Conservation (phyloP, 148 eudicot species). For the Spergularia marina region DNA sequence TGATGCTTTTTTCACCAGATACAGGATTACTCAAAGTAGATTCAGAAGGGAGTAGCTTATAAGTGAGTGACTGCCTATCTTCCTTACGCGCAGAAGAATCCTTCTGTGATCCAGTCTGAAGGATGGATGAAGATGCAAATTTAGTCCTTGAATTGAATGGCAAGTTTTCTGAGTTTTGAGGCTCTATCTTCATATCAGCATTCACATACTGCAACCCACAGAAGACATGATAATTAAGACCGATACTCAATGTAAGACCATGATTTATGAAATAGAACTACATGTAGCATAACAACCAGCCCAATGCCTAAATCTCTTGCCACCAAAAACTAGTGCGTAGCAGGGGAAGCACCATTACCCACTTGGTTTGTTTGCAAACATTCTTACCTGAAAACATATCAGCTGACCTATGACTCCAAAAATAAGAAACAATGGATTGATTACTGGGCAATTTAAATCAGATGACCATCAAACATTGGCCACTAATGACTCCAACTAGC, state of each 20-base stretch:
- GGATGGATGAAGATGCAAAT: conserved; percentile 12
- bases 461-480: neutral
- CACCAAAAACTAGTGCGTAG: neutral
- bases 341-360: neutral
- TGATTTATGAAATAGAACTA: neutral
- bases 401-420: conserved; percentile 10
- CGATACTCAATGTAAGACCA: neutral
- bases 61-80: conserved; percentile 16
- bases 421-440: conserved; percentile 1
- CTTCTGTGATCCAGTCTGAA: conserved; percentile 13
- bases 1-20: conserved; percentile 24
- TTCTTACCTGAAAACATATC: neutral
- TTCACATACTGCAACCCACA: conserved; percentile 41
- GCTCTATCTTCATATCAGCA: conserved; percentile 33
- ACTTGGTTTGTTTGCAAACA: neutral
- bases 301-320: neutral
- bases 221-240: neutral
- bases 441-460: neutral
- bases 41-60: conserved; percentile 23
- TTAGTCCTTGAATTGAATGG: conserved; percentile 16
- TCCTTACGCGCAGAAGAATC: conserved; percentile 17
- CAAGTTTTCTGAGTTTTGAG: conserved; percentile 20
- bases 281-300: neutral
- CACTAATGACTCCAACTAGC: neutral
- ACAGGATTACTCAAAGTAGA: conserved; percentile 21